Conservation (phyloP, 83 land plant species). For the Picea engelmannii region DNA sequence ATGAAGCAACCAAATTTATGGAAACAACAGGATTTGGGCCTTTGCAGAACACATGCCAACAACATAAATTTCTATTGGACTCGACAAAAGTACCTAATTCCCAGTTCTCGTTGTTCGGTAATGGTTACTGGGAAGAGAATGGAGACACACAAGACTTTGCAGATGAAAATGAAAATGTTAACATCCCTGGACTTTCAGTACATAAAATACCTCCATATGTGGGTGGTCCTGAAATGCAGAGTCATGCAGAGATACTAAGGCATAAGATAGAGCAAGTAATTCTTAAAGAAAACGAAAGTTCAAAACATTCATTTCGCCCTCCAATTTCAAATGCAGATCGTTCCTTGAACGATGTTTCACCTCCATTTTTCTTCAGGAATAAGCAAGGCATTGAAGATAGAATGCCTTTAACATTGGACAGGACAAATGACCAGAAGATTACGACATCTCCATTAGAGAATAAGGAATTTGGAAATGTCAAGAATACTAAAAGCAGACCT, state of each 20-base stretch:
- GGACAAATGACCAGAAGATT: neutral
- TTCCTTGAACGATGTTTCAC: constrained; percentile 36
- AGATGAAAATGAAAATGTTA: no score
- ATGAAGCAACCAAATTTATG: no score
- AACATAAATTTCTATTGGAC: neutral
- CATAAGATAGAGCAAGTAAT: neutral
- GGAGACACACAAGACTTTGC: no score
- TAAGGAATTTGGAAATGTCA: neutral
- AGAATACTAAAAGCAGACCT: constrained; percentile 12
- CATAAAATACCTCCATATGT: neutral
- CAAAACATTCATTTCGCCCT: no score
- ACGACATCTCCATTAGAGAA: constrained; percentile 18
- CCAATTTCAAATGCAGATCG: neutral
- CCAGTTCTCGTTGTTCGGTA: neutral
- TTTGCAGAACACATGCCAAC: neutral
- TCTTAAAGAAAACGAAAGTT: no score
- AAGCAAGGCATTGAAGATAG: neutral
- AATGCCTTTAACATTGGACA: constrained; percentile 5
- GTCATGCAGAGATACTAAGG: constrained; percentile 6
- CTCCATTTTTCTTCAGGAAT: constrained; percentile 32
- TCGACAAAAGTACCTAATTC: neutral
- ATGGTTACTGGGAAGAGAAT: constrained; percentile 9
- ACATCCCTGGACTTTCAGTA: constrained; percentile 4
- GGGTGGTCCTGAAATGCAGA: neutral
- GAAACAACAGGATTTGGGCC: no score